These are phyloP conservation scores for Actinomortierella ambigua DNA, from an alignment of 371 early-diverging fungal genomes.

Conservation along the genomic window DNA sequence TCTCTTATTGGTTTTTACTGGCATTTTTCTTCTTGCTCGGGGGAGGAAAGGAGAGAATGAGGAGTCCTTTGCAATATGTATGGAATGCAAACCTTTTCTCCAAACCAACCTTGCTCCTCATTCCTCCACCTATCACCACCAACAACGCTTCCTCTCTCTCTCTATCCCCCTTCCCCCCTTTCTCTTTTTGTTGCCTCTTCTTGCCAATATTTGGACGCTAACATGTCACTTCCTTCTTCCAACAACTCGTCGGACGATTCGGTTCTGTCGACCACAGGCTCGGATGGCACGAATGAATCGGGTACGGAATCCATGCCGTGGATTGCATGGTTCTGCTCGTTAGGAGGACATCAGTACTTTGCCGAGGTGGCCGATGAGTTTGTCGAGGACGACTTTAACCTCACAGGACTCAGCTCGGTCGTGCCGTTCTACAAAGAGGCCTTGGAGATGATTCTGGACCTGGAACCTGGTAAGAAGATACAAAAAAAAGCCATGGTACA, in stretches of 20 bases:
- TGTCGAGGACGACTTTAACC: slow-evolving; percentile 93
- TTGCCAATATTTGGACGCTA: too few species aligned
- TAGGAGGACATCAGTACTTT: slow-evolving; percentile 85
- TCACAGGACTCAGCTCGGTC: slow-evolving; percentile 82
- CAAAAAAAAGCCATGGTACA: not conserved
- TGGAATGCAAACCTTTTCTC: too few species aligned
- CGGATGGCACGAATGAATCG: slow-evolving; percentile 38
- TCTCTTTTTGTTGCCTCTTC: not conserved
- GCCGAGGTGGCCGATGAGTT: slow-evolving; percentile 87
- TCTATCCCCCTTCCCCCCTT: not conserved
- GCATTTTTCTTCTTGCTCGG: too few species aligned
- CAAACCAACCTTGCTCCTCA: too few species aligned
- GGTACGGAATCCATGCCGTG: slow-evolving; percentile 61
- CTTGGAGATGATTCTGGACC: slow-evolving; percentile 84
- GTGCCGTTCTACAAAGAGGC: slow-evolving; percentile 85
- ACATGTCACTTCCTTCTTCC: not conserved
- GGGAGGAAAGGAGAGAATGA: too few species aligned
- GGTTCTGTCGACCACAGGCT: slow-evolving; percentile 16
- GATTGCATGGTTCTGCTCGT: slow-evolving; percentile 90
- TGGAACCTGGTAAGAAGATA: slow-evolving; percentile 63
- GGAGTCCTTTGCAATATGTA: not conserved
- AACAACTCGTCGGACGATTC: slow-evolving; percentile 2
- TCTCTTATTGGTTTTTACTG: too few species aligned
- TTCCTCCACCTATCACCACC: too few species aligned
- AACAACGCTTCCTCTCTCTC: too few species aligned